Base-by-base conservation (phyloP, 768 basidiomycete species). In the Tylopilus felleus region DNA sequence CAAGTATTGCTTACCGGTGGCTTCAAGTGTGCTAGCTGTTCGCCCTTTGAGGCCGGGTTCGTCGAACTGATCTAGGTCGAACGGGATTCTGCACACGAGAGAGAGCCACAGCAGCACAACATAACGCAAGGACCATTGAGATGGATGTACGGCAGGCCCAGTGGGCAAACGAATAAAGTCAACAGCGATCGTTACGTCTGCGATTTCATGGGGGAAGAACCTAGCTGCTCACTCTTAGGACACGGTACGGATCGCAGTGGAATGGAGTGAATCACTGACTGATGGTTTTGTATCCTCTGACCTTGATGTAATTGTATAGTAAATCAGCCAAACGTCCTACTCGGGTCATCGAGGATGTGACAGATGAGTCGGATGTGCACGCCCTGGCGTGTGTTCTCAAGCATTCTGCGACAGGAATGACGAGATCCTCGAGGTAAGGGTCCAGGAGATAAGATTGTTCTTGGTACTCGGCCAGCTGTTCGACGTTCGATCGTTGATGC, bases 381-480 rank as follows among this genome's bases (percentile, higher is more conserved):
- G 61, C 60, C 58, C 74, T 78, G 12, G 84, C 80, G 58, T 82
- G 79, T 8, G 63, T 59, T 65, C 85, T 86, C 39, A 96, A 70
- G 27, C 71, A 67, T 29, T 84, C 78, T 31, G 93, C 83, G 2
- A 87, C 82, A 1, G 95, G 94, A 2, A 76, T 70, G 10, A 97
- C 81, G 51, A 99, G 81, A 29, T 74, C 67, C 64, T 95, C 90
- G 19, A 99, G 78, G 60, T 80, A 86, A 35, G 96, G 94, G 68
- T 99, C 97, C 13, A 98, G 77, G 4, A 99, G 80, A 68, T 93
- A 91, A 3, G 94, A 79, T 60, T 96, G 92, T 57, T 98, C 95
- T 68, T 96, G 94, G 65, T 96, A 98, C 65, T 86, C 82, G 65
- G 83, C 82, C 27, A 98, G 79, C 96, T 98, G 50, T 17, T 58